Percentiles rank a stretch among this genome's conserved stretches.
These are phyloP conservation scores for Peronospora belbahrii DNA, from an alignment of 352 stramenopile species.

Conservation along the genomic window DNA sequence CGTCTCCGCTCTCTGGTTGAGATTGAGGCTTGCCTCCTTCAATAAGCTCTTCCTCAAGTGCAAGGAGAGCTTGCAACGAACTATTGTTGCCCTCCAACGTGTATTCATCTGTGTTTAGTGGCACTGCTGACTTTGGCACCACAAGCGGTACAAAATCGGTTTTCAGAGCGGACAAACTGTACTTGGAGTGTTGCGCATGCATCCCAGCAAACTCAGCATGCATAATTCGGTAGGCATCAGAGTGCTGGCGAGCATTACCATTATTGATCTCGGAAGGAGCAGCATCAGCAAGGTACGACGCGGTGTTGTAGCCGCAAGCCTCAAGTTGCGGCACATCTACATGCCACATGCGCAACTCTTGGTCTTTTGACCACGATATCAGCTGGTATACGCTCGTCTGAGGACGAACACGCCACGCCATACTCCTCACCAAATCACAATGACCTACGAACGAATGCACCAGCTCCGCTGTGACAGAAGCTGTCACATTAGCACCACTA, in stretches of 20 bases:
- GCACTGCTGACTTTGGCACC: conserved; percentile 49
- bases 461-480: conserved; percentile 30
- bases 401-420: conserved; percentile 51
- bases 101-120: conserved; percentile 58
- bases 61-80: conserved; percentile 42
- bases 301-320: conserved; percentile 48
- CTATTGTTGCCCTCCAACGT: conserved; percentile 38
- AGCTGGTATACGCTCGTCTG: conserved; percentile 49
- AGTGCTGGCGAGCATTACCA: conserved; percentile 13
- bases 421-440: conserved; percentile 50
- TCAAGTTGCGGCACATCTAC: conserved; percentile 57
- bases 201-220: conserved; percentile 30
- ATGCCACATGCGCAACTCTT: conserved; percentile 68
- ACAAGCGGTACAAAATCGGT: conserved; percentile 68
- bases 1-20: conserved; percentile 8
- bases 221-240: conserved; percentile 7
- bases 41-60: conserved; percentile 65
- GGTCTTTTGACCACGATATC: conserved; percentile 76
- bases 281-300: conserved; percentile 27
- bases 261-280: conserved; percentile 19
- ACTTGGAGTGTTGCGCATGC: conserved; percentile 39
- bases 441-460: conserved; percentile 62
- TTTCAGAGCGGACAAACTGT: conserved; percentile 63
- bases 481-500: conserved; percentile 7
- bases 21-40: conserved; percentile 31